Conservation (phyloP, 73 alveolate species). For the Paramecium tetraurelia region DNA sequence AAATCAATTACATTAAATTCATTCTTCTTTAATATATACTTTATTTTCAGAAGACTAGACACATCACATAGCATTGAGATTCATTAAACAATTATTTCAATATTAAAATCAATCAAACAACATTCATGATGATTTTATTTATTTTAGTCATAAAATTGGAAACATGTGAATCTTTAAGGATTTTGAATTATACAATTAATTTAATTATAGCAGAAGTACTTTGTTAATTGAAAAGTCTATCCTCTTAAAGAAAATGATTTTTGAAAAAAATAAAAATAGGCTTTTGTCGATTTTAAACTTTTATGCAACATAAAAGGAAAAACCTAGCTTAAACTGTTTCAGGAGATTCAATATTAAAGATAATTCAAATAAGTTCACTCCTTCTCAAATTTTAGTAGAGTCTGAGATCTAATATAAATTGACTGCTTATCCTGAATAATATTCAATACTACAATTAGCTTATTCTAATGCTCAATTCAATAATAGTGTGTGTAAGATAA, state of each 20-base stretch:
- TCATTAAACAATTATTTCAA: not conserved
- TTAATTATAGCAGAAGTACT: not conserved
- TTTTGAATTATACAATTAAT: not conserved
- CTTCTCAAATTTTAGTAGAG: too few relatives aligned
- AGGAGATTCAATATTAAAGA: too few relatives aligned
- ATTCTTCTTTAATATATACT: not conserved
- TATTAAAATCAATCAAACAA: not conserved
- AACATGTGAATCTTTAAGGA: too few relatives aligned
- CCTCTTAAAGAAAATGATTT: not conserved
- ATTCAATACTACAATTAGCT: not conserved
- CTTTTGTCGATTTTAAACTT: not conserved
- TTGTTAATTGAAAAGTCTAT: not conserved
- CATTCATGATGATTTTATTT: too few relatives aligned
- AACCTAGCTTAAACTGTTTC: too few relatives aligned
- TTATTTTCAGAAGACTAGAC: not conserved
- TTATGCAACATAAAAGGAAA: too few relatives aligned
- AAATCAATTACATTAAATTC: not conserved
- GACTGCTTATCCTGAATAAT: not conserved
- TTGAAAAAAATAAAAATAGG: not conserved
- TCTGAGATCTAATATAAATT: not conserved
- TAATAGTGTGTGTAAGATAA: not conserved
- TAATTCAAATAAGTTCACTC: too few relatives aligned
- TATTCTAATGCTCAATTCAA: not conserved
- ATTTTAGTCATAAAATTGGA: not conserved
- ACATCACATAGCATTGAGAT: too few relatives aligned